Percentiles rank a stretch among this genome's conserved stretches.
These are phyloP conservation scores for Argentina anserina DNA, from an alignment of 306 rosid genomes.

Conservation along the genomic window DNA sequence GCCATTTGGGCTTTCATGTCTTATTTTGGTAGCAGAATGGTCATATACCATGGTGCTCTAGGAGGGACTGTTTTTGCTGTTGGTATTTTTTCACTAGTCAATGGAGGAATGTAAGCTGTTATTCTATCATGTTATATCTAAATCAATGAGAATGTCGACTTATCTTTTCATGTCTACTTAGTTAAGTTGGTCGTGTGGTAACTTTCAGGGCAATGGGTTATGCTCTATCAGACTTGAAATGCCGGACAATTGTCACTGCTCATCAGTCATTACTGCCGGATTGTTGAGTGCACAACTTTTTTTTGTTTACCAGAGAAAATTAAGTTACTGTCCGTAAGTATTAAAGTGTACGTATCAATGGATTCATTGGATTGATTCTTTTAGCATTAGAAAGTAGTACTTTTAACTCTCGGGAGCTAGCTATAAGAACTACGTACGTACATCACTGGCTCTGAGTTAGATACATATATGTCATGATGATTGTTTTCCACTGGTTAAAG, in stretches of 20 bases:
- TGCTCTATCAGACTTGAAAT: slow-evolving; percentile 15
- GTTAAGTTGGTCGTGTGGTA: not conserved
- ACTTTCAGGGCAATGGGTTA: slow-evolving; percentile 17
- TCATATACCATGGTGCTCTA: slow-evolving; percentile 7
- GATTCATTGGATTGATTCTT: no score
- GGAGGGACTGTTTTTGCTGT: slow-evolving; percentile 27
- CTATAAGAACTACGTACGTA: not conserved
- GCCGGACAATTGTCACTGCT: no score
- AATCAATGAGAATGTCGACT: not conserved
- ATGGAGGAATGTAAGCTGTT: slow-evolving; percentile 10
- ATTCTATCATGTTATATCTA: not conserved
- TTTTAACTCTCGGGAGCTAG: not conserved
- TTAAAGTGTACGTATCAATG: no score
- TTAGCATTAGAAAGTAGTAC: no score
- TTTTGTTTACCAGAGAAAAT: no score
- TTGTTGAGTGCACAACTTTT: no score
- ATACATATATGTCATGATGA: no score
- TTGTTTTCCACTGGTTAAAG: no score
- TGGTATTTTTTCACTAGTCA: slow-evolving; percentile 1
- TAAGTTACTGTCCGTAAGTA: no score
- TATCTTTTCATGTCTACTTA: not conserved
- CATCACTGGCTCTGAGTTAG: not conserved
- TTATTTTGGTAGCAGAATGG: slow-evolving; percentile 16
- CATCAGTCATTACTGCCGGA: no score
- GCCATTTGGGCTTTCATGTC: slow-evolving; percentile 1